Conservation (phyloP, 2,329 filamentous ascomycete genomes). For the Fusarium subtropicale region DNA sequence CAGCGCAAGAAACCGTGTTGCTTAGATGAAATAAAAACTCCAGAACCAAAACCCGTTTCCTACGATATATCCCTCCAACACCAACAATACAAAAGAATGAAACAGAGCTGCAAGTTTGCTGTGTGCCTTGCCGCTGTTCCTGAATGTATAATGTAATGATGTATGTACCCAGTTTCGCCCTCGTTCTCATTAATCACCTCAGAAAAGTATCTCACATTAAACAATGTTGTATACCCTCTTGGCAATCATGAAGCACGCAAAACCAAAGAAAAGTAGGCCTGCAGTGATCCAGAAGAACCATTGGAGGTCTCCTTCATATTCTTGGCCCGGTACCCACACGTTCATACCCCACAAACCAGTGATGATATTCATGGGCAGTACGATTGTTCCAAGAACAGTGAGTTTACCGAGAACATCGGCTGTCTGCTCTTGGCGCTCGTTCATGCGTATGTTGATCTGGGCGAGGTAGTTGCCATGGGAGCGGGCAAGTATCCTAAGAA, state of each 20-base stretch:
- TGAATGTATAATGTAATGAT: constrained; percentile 5
- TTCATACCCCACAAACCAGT: constrained; percentile 99
- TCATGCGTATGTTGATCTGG: constrained; percentile 99
- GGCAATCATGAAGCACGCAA: constrained; percentile 82
- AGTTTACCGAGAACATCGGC: constrained; percentile 94
- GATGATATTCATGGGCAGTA: constrained; percentile 98
- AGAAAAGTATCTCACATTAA: constrained; percentile 51
- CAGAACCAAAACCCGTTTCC: constrained; percentile 2
- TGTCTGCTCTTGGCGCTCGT: constrained; percentile 95
- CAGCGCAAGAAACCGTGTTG: constrained; percentile 15
- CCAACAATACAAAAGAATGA: constrained; percentile 8
- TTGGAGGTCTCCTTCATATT: constrained; percentile 76
- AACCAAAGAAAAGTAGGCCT: constrained; percentile 81
- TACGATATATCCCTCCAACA: not conserved
- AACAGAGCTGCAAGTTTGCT: constrained; percentile 23
- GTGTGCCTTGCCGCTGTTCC: constrained; percentile 8
- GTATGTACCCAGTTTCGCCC: constrained; percentile 7
- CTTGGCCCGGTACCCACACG: constrained; percentile 93
- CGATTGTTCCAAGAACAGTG: constrained; percentile 95
- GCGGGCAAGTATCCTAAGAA: constrained; percentile 80
- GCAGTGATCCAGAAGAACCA: constrained; percentile 84
- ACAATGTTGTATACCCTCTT: constrained; percentile 87
- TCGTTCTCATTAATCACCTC: not conserved
- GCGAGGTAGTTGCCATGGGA: constrained; percentile 98
- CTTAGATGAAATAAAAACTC: constrained; percentile 7